Evolutionary conservation across 495 filamentous ascomycete genomes (phyloP), one percentile per base, ranked within the genome.

Genomic region (Mycothermus thermophilus): DNA sequence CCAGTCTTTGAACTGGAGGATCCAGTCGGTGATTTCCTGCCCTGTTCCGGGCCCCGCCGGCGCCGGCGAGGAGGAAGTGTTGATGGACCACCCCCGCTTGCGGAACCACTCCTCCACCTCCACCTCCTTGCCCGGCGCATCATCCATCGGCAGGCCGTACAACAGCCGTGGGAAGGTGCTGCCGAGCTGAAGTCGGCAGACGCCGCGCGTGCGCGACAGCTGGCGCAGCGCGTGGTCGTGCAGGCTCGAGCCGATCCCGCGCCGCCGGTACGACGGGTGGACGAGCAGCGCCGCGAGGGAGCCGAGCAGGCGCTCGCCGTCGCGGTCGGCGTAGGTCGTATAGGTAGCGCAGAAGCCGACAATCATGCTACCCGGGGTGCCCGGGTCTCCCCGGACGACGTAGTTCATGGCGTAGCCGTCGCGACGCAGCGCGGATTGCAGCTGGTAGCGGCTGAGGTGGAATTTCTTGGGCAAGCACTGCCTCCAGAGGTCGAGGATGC

Each of bases 371-470:
- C 6, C 11, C 15, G 54, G 50, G 10, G 52, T 65, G 30, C 50
- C 59, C 4, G 66, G 61, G 15, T 72, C 64, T n/a, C n/a, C n/a
- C 21, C 67, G 65, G 29, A 77, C 71, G 33, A 78, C 59, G 41
- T 74, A 76, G 45, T 77, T 70, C 62, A 67, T 74, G 23, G 68
- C 70, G 44, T 70, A 74, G 5, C 74, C 73, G 40, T 70, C 69
- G 18, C 71, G 64, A 34, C 62, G 62, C n/a, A 78, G 63, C 16
- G 77, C 50, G 27, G 59, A 58, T 32, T 62, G 61, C 20, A 78
- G 57, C 13, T 60, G 59, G 32, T 58, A 53, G 15, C 43, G 50
- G 29, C 51, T 48, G 3, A 71, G 50, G 26, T 56, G 54, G 41
- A 71, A 71, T n/a, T 52, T 44, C 6, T 54, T 47, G 4, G 61